A percentile compares a stretch with the other conserved stretches of the same genome.
Conservation (phyloP, 768 basidiomycete species). For the Lentinus brumalis region DNA sequence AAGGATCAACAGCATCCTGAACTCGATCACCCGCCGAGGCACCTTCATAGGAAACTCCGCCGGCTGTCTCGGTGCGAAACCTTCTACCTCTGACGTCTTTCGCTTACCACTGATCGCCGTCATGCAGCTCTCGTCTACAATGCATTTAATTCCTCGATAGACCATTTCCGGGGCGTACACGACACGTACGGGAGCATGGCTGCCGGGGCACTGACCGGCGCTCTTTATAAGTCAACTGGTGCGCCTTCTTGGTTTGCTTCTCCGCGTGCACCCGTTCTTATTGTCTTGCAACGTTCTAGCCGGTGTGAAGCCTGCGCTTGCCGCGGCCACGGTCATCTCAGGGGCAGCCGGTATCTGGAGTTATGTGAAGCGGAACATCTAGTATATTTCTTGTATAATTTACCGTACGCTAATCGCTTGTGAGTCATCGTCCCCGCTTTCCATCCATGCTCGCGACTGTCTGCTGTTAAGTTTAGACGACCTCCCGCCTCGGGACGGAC, state of each 20-base stretch:
- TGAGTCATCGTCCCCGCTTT: conserved; percentile 27
- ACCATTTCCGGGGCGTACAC: conserved; percentile 85
- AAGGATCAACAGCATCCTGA: conserved; percentile 95
- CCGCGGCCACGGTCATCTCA: conserved; percentile 87
- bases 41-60: conserved; percentile 98
- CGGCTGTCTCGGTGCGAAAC: conserved; percentile 83
- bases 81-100: conserved; percentile 37
- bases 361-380: conserved; percentile 88
- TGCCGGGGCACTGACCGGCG: conserved; percentile 89
- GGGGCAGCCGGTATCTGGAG: conserved; percentile 93
- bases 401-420: conserved; percentile 30
- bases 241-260: conserved; percentile 41
- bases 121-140: conserved; percentile 90
- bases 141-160: conserved; percentile 92
- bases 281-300: conserved; percentile 54
- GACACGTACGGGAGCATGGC: conserved; percentile 90
- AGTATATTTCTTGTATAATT: conserved; percentile 52
- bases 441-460: conserved; percentile 2
- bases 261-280: conserved; percentile 28
- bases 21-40: conserved; percentile 94
- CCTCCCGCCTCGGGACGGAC: conserved; percentile 12
- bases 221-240: conserved; percentile 94
- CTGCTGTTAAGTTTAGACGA: conserved; percentile 22
- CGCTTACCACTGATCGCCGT: conserved; percentile 38
- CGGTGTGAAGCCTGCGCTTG: conserved; percentile 86